A percentile compares a stretch with the other conserved stretches of the same genome.
phyloP scores from a whole-genome alignment of 306 rosid genomes.

The Crotalaria pallida region DNA sequence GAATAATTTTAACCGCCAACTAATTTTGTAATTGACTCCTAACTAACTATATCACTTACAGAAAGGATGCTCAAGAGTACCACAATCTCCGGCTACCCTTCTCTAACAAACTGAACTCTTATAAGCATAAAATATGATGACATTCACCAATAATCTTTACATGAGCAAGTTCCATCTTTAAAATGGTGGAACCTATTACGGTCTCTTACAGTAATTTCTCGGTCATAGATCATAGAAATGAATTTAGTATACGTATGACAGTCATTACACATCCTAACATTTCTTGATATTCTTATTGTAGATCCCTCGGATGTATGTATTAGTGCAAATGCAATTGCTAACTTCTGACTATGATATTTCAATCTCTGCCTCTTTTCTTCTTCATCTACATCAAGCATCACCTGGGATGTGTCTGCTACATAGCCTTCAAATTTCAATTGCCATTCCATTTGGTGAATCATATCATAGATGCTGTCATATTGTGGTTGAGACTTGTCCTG shows the following conservation, averaged over 20 bases:
- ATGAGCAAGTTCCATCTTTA: conserved; percentile 79
- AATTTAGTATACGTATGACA: conserved; percentile 74
- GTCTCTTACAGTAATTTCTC: conserved; percentile 68
- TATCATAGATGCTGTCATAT: conserved; percentile 36
- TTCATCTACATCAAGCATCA: conserved; percentile 64
- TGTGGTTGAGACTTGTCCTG: conserved; percentile 58
- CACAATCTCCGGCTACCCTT: background rate
- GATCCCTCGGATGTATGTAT: conserved; percentile 59
- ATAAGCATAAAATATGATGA: conserved; percentile 2
- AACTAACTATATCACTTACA: no score
- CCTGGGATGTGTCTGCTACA: conserved; percentile 61
- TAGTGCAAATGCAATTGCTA: conserved; percentile 79
- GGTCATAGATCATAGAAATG: conserved; percentile 54
- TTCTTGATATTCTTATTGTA: conserved; percentile 63
- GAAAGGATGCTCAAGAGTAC: background rate
- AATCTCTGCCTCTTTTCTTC: conserved; percentile 77
- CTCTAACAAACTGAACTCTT: background rate
- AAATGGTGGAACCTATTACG: conserved; percentile 76
- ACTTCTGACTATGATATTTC: conserved; percentile 76
- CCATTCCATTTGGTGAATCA: conserved; percentile 98
- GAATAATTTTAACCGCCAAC: no score
- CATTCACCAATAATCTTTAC: conserved; percentile 72
- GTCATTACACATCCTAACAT: conserved; percentile 80
- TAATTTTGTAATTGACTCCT: no score
- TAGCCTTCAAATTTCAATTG: conserved; percentile 87